Evolutionary conservation across 2,329 filamentous ascomycete genomes (phyloP).

Genomic region (Lasiodiplodia hormozganensis): DNA sequence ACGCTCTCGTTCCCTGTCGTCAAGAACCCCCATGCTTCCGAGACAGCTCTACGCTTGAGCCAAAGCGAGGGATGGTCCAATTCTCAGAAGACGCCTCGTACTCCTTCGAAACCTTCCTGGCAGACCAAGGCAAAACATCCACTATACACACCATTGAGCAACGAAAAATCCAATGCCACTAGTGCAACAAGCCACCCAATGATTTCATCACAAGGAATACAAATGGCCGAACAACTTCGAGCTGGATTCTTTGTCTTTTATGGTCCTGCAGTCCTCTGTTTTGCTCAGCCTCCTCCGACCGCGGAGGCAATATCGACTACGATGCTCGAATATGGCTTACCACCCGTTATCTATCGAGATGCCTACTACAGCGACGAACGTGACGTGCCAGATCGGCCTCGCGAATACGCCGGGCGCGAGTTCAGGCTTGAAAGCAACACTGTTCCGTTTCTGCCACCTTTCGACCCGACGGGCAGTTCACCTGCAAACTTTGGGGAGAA

Average conservation of each 20-base stretch:
- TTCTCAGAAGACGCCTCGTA: slow-evolving; percentile 38
- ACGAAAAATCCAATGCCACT: slow-evolving; percentile 37
- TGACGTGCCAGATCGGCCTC: slow-evolving; percentile 77
- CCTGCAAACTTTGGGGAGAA: slow-evolving; percentile 64
- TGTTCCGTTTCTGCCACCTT: slow-evolving; percentile 79
- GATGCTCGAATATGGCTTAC: slow-evolving; percentile 64
- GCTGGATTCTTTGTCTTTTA: slow-evolving; percentile 34
- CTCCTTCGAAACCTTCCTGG: slow-evolving; percentile 2
- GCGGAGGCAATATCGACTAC: slow-evolving; percentile 59
- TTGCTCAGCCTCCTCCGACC: slow-evolving; percentile 50
- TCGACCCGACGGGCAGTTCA: slow-evolving; percentile 69
- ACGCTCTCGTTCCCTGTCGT: slow-evolving; percentile 74
- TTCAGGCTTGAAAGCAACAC: slow-evolving; percentile 79
- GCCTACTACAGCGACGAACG: slow-evolving; percentile 83
- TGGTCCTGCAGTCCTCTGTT: slow-evolving; percentile 41
- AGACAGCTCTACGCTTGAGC: slow-evolving; percentile 69
- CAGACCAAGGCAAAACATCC: not conserved
- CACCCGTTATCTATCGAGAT: slow-evolving; percentile 79
- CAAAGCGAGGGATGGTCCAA: slow-evolving; percentile 65
- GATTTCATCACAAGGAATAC: slow-evolving; percentile 32
- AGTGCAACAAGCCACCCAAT: slow-evolving; percentile 32
- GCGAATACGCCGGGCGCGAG: slow-evolving; percentile 88
- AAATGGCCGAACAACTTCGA: slow-evolving; percentile 34
- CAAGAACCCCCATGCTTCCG: slow-evolving; percentile 74
- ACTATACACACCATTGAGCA: slow-evolving; percentile 42